Base-by-base conservation (phyloP, 306 rosid species). In the Trichosanthes cucumerina region DNA sequence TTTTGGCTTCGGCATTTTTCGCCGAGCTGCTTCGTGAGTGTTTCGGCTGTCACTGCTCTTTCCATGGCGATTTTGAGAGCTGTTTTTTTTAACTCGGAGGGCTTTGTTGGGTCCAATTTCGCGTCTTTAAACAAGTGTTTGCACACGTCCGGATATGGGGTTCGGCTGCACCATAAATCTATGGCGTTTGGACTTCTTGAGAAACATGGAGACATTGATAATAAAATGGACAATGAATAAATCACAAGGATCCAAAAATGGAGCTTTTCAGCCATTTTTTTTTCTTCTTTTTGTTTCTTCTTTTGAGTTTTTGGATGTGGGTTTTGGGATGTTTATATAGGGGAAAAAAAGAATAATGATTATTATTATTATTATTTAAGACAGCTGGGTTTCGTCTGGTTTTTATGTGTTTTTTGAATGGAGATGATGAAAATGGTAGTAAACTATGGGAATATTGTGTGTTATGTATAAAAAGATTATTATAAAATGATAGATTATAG, bases 71-170 rank as follows among this genome's bases (percentile, higher is more conserved):
- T 53, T 54, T 38, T 28, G 1, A 54, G 18, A 0, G 50, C 21
- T 6, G 50, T 1, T 36, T 76, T 53, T 12, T 52, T 33, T 50
- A 76, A 34, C 1, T 52, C 65, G 5, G 52, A 39, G 6, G 36
- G 21, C 1, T 76, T 59, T 18, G 6, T 28, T 0, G 66, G 79
- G 46, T 76, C 12, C 19, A 57, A 50, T 9, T 75, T 12, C 2
- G 3, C 41, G 23, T 12, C 1, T 3, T 24, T 52, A 47, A 75
- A 75, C 33, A 75, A 75, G 34, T 54, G 33, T 6, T 75, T 21
- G 33, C 79, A 75, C 0, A 36, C n/a, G 19, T 75, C 47, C 18
- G 79, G 79, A 54, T 75, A 53, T 18, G 79, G 79, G 10, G 50
- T 75, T 75, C 26, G 41, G 63, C 33, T 75, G 50, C 79, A 75